A percentile compares a stretch with the other conserved stretches of the same genome.
phyloP scores from a whole-genome alignment of 345 rosid genomes.

The Boechera retrofracta region DNA sequence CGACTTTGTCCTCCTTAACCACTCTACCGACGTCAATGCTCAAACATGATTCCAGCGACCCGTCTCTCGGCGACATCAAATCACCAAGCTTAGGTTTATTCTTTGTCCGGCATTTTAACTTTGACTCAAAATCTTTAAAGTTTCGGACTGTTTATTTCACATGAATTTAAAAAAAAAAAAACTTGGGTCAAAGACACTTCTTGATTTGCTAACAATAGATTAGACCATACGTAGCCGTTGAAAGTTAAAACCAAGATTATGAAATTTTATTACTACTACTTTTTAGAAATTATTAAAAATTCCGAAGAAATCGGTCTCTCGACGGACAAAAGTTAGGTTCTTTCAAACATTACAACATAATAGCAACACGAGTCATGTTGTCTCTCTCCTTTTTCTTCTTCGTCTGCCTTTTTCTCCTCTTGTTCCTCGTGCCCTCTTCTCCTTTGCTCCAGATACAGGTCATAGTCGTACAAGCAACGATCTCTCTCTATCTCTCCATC shows the following conservation, averaged over 20 bases:
- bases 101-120: conserved; percentile 15
- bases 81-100: neutral
- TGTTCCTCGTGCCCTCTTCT: conserved; percentile 31
- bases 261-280: neutral
- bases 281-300: neutral
- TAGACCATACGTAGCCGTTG: conserved; percentile 18
- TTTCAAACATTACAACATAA: too few relatives aligned
- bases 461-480: conserved; percentile 14
- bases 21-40: conserved; percentile 47
- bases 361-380: conserved; percentile 31
- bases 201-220: conserved; percentile 18
- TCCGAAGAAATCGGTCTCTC: conserved; percentile 27
- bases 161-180: neutral
- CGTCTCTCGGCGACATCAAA: conserved; percentile 7
- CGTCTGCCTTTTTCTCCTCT: neutral
- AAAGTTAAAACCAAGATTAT: neutral
- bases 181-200: neutral
- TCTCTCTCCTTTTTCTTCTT: neutral
- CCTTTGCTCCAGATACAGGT: conserved; percentile 24
- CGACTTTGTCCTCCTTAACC: conserved; percentile 47
- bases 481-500: neutral
- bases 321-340: conserved; percentile 32
- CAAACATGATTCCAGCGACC: conserved; percentile 1
- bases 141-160: conserved; percentile 2
- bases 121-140: conserved; percentile 5